Percentiles rank a stretch among this genome's conserved stretches.
phyloP scores from a whole-genome alignment of 495 filamentous ascomycete species.

The Tuber melanosporum region DNA sequence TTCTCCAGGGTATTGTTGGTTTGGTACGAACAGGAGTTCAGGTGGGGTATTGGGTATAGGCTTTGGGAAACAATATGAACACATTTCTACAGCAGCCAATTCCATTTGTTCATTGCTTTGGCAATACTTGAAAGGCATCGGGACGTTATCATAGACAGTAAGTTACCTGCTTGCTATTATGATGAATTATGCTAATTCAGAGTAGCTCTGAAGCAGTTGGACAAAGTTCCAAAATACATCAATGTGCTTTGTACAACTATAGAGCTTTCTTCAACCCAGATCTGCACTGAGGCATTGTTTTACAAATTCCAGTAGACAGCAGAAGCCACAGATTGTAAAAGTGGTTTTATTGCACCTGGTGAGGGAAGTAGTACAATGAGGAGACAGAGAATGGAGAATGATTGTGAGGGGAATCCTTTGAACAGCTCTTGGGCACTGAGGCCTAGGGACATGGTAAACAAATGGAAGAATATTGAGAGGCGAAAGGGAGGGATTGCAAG shows the following conservation, averaged over 20 bases:
- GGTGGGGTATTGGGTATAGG: slow-evolving; percentile 74
- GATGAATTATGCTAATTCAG: not conserved
- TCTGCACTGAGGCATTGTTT: slow-evolving; percentile 83
- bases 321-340: slow-evolving; percentile 79
- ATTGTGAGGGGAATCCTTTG: slow-evolving; percentile 8
- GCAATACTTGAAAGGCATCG: slow-evolving; percentile 95
- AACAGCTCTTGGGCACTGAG: slow-evolving; percentile 21
- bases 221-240: slow-evolving; percentile 96
- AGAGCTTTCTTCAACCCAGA: slow-evolving; percentile 75
- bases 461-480: slow-evolving; percentile 41
- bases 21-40: slow-evolving; percentile 97
- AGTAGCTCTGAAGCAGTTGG: slow-evolving; percentile 74
- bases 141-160: slow-evolving; percentile 78
- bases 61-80: slow-evolving; percentile 96
- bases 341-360: slow-evolving; percentile 42
- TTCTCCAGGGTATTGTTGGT: slow-evolving; percentile 98
- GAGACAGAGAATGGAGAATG: slow-evolving; percentile 20
- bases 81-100: slow-evolving; percentile 76
- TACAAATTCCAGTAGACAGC: slow-evolving; percentile 77
- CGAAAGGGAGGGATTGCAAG: not conserved
- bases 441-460: slow-evolving; percentile 34
- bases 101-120: slow-evolving; percentile 88
- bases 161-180: slow-evolving; percentile 7
- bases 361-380: slow-evolving; percentile 13
- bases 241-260: slow-evolving; percentile 93